Evolutionary conservation across 2,329 filamentous ascomycete genomes (phyloP).

Genomic region (Hypoxylon sp.): DNA sequence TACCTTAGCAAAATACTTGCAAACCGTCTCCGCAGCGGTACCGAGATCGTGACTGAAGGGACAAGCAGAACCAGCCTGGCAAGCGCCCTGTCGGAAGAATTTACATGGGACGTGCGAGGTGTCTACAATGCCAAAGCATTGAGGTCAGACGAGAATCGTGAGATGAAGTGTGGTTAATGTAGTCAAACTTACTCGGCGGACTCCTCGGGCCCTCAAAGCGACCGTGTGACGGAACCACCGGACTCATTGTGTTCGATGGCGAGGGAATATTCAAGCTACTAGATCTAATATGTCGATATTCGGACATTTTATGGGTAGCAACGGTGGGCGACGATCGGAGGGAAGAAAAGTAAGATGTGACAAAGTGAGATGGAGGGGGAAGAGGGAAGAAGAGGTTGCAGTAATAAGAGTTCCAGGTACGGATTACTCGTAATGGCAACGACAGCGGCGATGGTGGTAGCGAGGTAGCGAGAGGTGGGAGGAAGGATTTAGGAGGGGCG

Average conservation of each 20-base stretch:
- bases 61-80: constrained; percentile 94
- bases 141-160: constrained; percentile 23
- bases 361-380: constrained; percentile 1
- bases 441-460: constrained; percentile 14
- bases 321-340: constrained; percentile 26
- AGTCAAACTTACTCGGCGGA: constrained; percentile 64
- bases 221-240: constrained; percentile 49
- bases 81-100: constrained; percentile 96
- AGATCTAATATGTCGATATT: constrained; percentile 65
- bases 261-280: constrained; percentile 64
- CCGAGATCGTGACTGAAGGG: constrained; percentile 96
- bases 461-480: constrained; percentile 30
- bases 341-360: background rate
- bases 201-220: constrained; percentile 69
- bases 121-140: constrained; percentile 61
- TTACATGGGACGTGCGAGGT: constrained; percentile 98
- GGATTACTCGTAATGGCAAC: constrained; percentile 3
- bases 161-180: background rate
- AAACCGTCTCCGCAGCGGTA: constrained; percentile 83
- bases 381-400: constrained; percentile 21
- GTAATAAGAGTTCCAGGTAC: constrained; percentile 10
- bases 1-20: constrained; percentile 99
- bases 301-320: constrained; percentile 51
- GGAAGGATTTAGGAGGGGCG: constrained; percentile 36
- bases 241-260: constrained; percentile 47